Evolutionary conservation across 495 filamentous ascomycete genomes (phyloP).

Genomic region (Diplogelasinospora grovesii): DNA sequence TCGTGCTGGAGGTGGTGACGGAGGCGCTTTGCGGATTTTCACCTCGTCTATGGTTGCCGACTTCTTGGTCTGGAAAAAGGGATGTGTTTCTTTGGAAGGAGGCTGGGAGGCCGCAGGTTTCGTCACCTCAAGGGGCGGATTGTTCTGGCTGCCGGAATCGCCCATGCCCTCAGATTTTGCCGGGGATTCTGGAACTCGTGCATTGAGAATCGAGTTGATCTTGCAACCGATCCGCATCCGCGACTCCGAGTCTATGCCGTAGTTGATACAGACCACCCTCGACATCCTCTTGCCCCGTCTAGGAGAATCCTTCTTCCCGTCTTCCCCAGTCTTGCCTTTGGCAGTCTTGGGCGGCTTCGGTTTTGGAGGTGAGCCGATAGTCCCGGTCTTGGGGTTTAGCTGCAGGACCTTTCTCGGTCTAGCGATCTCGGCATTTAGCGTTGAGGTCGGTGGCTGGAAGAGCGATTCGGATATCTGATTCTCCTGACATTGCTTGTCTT

Average conservation of each 20-base stretch:
- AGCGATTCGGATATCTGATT: neutral
- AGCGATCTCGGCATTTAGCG: neutral
- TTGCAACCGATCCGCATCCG: conserved; percentile 26
- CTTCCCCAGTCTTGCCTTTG: neutral
- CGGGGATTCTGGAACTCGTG: conserved; percentile 2
- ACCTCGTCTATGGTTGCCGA: conserved; percentile 8
- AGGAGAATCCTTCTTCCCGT: conserved; percentile 1
- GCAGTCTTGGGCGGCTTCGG: conserved; percentile 14
- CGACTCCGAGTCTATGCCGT: conserved; percentile 28
- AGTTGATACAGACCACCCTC: conserved; percentile 25
- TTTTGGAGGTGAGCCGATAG: conserved; percentile 48
- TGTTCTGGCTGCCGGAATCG: conserved; percentile 15
- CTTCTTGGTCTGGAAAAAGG: conserved; percentile 58
- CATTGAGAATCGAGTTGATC: conserved; percentile 28
- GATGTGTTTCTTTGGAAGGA: conserved; percentile 62
- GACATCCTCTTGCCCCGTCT: conserved; percentile 11
- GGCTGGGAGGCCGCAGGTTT: neutral
- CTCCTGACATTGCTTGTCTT: neutral
- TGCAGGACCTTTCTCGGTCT: conserved; percentile 41
- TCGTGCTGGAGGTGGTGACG: conserved; percentile 7
- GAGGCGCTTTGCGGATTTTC: conserved; percentile 7
- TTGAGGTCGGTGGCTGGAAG: neutral
- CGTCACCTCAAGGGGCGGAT: neutral
- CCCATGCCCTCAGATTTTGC: conserved; percentile 8
- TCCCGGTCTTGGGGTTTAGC: conserved; percentile 46